Evolutionary conservation across 1,139 yeast species (phyloP).

Genomic region (Candida gigantensis): DNA sequence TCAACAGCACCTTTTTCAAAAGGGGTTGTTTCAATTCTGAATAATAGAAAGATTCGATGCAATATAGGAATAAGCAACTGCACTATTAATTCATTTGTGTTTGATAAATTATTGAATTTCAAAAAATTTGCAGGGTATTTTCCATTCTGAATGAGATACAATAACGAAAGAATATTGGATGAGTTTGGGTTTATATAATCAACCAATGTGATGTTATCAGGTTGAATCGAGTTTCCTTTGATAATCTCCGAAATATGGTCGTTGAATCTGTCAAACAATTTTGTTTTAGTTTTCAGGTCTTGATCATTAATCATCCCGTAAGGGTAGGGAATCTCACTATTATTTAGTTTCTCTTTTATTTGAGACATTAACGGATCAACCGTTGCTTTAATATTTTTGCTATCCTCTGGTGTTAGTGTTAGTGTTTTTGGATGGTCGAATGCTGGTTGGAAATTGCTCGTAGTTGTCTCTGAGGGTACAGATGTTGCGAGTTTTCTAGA

Average conservation of each 20-base stretch:
- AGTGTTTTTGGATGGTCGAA: too few species aligned
- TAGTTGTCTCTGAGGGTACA: too few species aligned
- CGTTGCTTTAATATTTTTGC: too few species aligned
- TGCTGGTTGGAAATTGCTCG: too few species aligned
- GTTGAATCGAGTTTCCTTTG: neutral
- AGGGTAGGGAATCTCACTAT: slow-evolving; percentile 7
- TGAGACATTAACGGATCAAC: too few species aligned
- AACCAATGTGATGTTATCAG: slow-evolving; percentile 12
- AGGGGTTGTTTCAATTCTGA: slow-evolving; percentile 17
- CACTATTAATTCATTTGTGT: slow-evolving; percentile 22
- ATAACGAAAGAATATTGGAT: slow-evolving; percentile 20
- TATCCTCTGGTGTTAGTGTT: too few species aligned
- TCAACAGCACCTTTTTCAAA: slow-evolving; percentile 36
- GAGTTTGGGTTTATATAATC: slow-evolving; percentile 36
- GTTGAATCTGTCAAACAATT: slow-evolving; percentile 2
- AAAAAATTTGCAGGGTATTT: slow-evolving; percentile 23
- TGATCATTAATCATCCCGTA: slow-evolving; percentile 12
- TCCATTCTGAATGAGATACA: slow-evolving; percentile 21
- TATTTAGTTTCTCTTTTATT: neutral
- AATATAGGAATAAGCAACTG: slow-evolving; percentile 26
- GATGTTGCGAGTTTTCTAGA: too few species aligned
- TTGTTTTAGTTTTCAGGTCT: neutral
- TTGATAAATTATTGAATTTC: slow-evolving; percentile 17
- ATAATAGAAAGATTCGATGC: slow-evolving; percentile 23
- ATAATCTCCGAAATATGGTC: neutral